phyloP scores from a whole-genome alignment of 2,329 filamentous ascomycete genomes.

The Pseudogymnoascus sp. region DNA sequence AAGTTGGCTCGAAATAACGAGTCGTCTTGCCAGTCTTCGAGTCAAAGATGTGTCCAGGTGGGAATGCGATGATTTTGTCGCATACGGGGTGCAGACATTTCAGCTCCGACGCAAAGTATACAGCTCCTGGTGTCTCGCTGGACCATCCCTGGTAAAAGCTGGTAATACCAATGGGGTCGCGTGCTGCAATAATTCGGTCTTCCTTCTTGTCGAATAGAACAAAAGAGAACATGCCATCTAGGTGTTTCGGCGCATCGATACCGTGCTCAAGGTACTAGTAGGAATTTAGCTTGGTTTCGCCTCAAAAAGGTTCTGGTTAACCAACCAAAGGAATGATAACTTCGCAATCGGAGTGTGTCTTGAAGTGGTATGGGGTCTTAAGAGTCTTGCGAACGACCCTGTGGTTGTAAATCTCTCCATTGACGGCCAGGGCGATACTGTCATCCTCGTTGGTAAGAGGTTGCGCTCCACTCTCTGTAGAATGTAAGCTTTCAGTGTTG shows the following conservation, averaged over 20 bases:
- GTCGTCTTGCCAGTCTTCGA: constrained; percentile 79
- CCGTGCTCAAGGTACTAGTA: constrained; percentile 81
- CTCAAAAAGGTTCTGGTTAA: constrained; percentile 12
- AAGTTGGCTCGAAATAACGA: constrained; percentile 83
- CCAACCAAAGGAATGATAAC: constrained; percentile 94
- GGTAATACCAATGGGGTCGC: constrained; percentile 94
- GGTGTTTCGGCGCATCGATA: constrained; percentile 80
- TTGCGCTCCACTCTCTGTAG: constrained; percentile 82
- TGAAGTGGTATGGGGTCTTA: constrained; percentile 84
- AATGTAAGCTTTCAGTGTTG: constrained; percentile 7
- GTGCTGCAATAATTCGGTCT: constrained; percentile 85
- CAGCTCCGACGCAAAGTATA: constrained; percentile 95
- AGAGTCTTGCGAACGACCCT: constrained; percentile 82
- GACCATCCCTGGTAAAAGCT: constrained; percentile 95
- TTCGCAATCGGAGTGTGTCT: constrained; percentile 97
- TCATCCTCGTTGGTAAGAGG: constrained; percentile 88
- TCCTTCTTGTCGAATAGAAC: constrained; percentile 93
- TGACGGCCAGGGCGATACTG: constrained; percentile 85
- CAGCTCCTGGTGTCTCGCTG: constrained; percentile 69
- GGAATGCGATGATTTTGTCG: constrained; percentile 90
- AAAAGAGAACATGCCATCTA: constrained; percentile 99
- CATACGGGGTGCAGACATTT: constrained; percentile 90
- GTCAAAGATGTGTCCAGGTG: constrained; percentile 92
- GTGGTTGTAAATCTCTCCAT: constrained; percentile 99
- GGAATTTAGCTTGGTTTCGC: constrained; percentile 12